These are phyloP conservation scores for Saccharomycopsis fodiens DNA, from an alignment of 805 yeast species.

Conservation along the genomic window DNA sequence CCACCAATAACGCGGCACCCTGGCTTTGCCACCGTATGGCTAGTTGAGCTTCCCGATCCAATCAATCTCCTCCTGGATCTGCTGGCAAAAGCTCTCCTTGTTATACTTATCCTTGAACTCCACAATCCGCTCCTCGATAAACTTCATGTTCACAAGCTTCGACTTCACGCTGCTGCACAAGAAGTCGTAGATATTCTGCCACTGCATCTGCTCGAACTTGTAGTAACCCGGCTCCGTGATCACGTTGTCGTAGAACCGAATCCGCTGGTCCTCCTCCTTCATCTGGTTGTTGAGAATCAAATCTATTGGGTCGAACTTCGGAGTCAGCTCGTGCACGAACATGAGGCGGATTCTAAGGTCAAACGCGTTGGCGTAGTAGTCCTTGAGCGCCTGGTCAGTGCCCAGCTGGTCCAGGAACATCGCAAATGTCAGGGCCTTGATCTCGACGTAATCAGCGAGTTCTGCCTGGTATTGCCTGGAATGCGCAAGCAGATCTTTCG, in stretches of 20 bases:
- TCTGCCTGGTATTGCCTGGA: slow-evolving; percentile 2
- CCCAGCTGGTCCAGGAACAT: slow-evolving; percentile 7
- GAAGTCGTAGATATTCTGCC: slow-evolving; percentile 17
- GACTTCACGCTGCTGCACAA: slow-evolving; percentile 10
- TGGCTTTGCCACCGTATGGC: too few relatives aligned
- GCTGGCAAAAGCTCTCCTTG: slow-evolving; percentile 10
- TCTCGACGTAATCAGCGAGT: slow-evolving; percentile 12
- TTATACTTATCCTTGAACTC: slow-evolving; percentile 9
- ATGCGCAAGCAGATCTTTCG: slow-evolving; percentile 2
- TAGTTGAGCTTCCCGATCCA: slow-evolving; percentile 16
- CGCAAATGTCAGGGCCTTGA: neutral
- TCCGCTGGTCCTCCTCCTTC: slow-evolving; percentile 12
- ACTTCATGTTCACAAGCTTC: slow-evolving; percentile 13
- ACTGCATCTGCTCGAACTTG: slow-evolving; percentile 18
- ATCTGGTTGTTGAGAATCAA: slow-evolving; percentile 15
- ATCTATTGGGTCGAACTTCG: slow-evolving; percentile 19
- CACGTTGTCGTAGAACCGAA: slow-evolving; percentile 16
- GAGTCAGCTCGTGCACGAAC: slow-evolving; percentile 18
- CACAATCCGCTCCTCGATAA: slow-evolving; percentile 12
- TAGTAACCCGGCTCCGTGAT: slow-evolving; percentile 18
- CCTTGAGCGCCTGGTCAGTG: slow-evolving; percentile 5
- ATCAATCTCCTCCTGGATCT: slow-evolving; percentile 13
- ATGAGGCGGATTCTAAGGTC: slow-evolving; percentile 11
- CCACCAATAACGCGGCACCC: too few relatives aligned
- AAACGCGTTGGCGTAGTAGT: slow-evolving; percentile 13